Base-by-base conservation (phyloP, 805 yeast species). In the Ogataea angusta region DNA sequence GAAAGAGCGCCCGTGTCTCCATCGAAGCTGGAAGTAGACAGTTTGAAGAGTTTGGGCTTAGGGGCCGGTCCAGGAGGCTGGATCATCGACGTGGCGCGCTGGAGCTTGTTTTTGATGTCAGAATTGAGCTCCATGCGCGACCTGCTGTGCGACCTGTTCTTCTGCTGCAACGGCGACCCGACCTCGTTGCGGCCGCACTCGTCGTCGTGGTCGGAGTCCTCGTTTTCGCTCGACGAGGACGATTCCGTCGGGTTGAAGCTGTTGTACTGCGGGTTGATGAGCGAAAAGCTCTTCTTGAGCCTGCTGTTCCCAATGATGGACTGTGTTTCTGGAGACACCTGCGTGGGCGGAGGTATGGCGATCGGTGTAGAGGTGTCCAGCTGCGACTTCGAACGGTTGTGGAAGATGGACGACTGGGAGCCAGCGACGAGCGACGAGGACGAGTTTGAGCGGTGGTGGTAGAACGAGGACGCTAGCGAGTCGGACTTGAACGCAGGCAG, bases 101-200 rank as follows among this genome's bases (percentile, higher is more conserved):
- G 62, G 12, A 59, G 45, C 29, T 44, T 49, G 19, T 47, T 38
- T 31, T 48, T 48, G 25, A 56, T 39, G 21, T 46, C 48, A 2
- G 44, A 32, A 26, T 43, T 47, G 19, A 52, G 31, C 14, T 45
- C 54, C 7, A 49, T 23, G 34, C 54, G 43, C 18, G 42, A 38
- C 14, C 51, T 34, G 21, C 43, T 28, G 12, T 38, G 50, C 10
- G 42, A 36, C 18, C 58, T 45, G n/a, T 40, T 36, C 26, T 56
- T 49, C 47, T 49, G 60, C 38, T 66, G 74, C 35, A 68, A 45
- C n/a, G 70, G 72, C 2, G 72, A 64, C 1, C 70, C 69, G 19
- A 59, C 48, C 36, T 62, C 66, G 36, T 35, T 29, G 3, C 40
- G 38, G 19, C 15, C 35, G 23, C 44, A 34, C 12, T 48, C 52